Percentiles rank a stretch among this genome's conserved stretches.
These are phyloP conservation scores for Suillus occidentalis DNA, from an alignment of 768 basidiomycete species.

Conservation along the genomic window DNA sequence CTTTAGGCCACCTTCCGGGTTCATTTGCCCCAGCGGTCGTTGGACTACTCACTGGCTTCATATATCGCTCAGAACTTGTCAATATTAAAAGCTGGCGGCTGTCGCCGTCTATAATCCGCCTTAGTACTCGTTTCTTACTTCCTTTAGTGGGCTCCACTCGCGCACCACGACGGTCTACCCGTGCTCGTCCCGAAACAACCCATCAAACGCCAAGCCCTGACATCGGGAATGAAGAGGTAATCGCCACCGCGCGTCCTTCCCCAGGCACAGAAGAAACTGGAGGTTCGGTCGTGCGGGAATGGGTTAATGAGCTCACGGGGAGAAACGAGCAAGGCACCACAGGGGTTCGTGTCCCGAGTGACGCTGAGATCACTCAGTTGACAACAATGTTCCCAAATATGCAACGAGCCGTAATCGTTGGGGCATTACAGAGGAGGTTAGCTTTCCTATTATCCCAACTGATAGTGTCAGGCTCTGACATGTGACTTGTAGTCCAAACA, in stretches of 20 bases:
- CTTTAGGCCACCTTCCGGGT: constrained; percentile 63
- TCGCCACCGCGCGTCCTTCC: constrained; percentile 58
- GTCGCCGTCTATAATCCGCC: constrained; percentile 53
- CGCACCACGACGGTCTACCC: constrained; percentile 64
- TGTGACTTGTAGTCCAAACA: constrained; percentile 54
- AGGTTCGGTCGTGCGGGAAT: constrained; percentile 67
- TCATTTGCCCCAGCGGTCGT: constrained; percentile 61
- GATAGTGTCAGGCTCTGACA: neutral
- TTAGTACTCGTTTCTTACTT: constrained; percentile 56
- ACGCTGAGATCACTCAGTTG: constrained; percentile 73
- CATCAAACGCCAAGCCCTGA: constrained; percentile 18
- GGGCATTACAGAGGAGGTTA: constrained; percentile 81
- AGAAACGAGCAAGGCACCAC: constrained; percentile 50
- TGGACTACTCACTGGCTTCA: constrained; percentile 68
- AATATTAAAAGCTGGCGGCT: constrained; percentile 80
- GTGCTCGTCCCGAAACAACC: constrained; percentile 66
- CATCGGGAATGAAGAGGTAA: constrained; percentile 52
- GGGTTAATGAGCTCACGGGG: constrained; percentile 80
- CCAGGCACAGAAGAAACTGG: constrained; percentile 29
- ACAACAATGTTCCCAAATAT: constrained; percentile 84
- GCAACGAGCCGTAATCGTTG: constrained; percentile 68
- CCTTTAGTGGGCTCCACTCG: constrained; percentile 69
- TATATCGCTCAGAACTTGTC: constrained; percentile 83
- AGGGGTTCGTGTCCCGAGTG: constrained; percentile 68
- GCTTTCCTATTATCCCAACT: constrained; percentile 21